These are phyloP conservation scores for Pythium plurisporium DNA, from an alignment of 352 stramenopile genomes.

Conservation along the genomic window DNA sequence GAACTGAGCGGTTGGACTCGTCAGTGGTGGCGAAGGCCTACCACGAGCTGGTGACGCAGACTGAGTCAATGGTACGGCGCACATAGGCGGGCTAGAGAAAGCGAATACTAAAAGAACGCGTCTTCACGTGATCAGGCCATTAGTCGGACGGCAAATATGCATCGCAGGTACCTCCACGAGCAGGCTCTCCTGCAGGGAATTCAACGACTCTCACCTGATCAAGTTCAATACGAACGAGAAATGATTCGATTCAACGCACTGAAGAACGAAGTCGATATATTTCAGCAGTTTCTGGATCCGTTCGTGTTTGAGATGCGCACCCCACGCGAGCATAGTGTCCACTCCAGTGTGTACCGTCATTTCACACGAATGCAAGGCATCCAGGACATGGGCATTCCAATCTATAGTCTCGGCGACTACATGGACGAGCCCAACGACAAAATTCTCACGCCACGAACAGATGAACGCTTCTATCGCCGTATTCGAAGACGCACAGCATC, in stretches of 20 bases:
- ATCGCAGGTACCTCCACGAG: constrained; percentile 31
- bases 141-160: constrained; percentile 15
- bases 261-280: constrained; percentile 77
- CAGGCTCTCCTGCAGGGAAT: constrained; percentile 49
- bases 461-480: constrained; percentile 43
- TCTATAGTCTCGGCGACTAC: constrained; percentile 66
- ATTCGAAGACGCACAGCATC: constrained; percentile 47
- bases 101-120: no score
- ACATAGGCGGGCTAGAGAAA: not conserved
- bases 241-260: constrained; percentile 60
- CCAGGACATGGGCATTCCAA: constrained; percentile 69
- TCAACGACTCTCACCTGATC: constrained; percentile 50
- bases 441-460: constrained; percentile 45
- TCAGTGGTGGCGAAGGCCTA: constrained; percentile 46
- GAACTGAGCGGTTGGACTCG: constrained; percentile 20
- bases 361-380: constrained; percentile 54
- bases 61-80: constrained; percentile 35
- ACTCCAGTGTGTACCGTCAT: constrained; percentile 75
- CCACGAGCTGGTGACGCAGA: constrained; percentile 45
- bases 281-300: constrained; percentile 67
- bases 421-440: constrained; percentile 40
- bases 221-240: constrained; percentile 46
- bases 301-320: constrained; percentile 62
- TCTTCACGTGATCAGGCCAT: not conserved
- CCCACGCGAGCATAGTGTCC: constrained; percentile 44